Evolutionary conservation across 768 basidiomycete genomes (phyloP).

Genomic region (Boletales sp.): DNA sequence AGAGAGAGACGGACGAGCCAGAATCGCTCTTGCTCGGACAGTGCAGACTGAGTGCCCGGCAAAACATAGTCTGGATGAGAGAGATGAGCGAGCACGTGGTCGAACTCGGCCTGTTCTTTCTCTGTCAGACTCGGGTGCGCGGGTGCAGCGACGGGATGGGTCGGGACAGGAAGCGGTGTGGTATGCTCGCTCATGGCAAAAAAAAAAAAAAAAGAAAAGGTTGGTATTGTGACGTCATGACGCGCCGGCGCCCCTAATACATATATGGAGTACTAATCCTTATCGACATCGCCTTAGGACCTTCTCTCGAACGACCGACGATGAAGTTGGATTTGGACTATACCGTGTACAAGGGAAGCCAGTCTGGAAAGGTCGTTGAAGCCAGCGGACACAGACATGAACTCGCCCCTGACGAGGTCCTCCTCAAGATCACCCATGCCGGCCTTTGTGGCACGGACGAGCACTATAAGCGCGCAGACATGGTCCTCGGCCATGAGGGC

Average conservation of each 20-base stretch:
- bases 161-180: slow-evolving; percentile 22
- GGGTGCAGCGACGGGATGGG: slow-evolving; percentile 28
- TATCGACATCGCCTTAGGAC: not conserved
- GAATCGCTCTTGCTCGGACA: slow-evolving; percentile 68
- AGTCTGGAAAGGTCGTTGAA: slow-evolving; percentile 17
- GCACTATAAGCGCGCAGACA: slow-evolving; percentile 29
- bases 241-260: no score
- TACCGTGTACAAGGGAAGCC: slow-evolving; percentile 30
- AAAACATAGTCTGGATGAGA: slow-evolving; percentile 47
- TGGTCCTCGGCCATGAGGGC: slow-evolving; percentile 41
- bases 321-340: slow-evolving; percentile 23
- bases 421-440: slow-evolving; percentile 30
- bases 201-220: not conserved
- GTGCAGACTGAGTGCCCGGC: slow-evolving; percentile 37
- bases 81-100: slow-evolving; percentile 60
- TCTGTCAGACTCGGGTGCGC: slow-evolving; percentile 34
- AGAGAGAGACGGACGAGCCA: slow-evolving; percentile 54
- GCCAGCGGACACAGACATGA: slow-evolving; percentile 8
- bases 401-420: slow-evolving; percentile 28
- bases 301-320: not conserved
- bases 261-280: no score
- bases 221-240: no score
- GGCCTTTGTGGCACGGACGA: slow-evolving; percentile 39
- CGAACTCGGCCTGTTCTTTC: slow-evolving; percentile 46
- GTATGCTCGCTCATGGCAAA: no score